These are phyloP conservation scores for grape (Vitis vinifera) DNA, from an alignment of 164 flowering plant species.

Conservation along the genomic window ASM3070453v1 NC_081807.1:2961001-2961500, in stretches of 20 bases:
- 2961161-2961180: conserved; percentile 77
- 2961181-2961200: conserved; percentile 81
- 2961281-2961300: conserved; percentile 80
- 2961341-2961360: conserved; percentile 60
- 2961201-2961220: conserved; percentile 90
- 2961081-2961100: conserved; percentile 82
- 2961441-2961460: conserved; percentile 54
- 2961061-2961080: conserved; percentile 57
- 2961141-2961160: conserved; percentile 93
- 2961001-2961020: conserved; percentile 82
- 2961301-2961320: conserved; percentile 97
- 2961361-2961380: conserved; percentile 83
- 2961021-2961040: conserved; percentile 76
- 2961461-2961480: conserved; percentile 56
- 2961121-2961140: conserved; percentile 65
- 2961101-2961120: conserved; percentile 73
- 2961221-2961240: conserved; percentile 75
- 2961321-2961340: conserved; percentile 76
- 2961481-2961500: conserved; percentile 56
- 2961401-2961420: conserved; percentile 32
- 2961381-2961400: conserved; percentile 95
- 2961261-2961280: conserved; percentile 56
- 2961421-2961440: conserved; percentile 36
- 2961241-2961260: conserved; percentile 52
- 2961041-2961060: conserved; percentile 80